These are phyloP conservation scores for Cystobasidium tubakii DNA, from an alignment of 768 basidiomycete genomes.

Conservation along the genomic window DNA sequence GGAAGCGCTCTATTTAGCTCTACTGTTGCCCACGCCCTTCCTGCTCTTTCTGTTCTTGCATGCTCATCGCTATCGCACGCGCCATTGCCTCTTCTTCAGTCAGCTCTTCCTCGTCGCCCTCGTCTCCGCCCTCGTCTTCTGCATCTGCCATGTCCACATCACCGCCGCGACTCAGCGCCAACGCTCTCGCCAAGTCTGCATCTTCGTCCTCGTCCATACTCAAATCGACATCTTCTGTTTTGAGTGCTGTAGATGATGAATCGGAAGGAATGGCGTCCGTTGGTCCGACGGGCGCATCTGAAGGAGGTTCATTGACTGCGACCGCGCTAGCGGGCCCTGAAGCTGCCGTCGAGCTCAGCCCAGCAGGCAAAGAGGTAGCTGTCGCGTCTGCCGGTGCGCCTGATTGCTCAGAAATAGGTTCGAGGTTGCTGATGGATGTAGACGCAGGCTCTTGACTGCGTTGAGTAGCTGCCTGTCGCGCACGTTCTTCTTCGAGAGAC, in stretches of 20 bases:
- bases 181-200: conserved; percentile 65
- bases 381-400: neutral
- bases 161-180: conserved; percentile 57
- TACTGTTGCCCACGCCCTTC: conserved; percentile 42
- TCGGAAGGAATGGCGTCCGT: conserved; percentile 41
- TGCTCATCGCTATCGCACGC: conserved; percentile 57
- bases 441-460: neutral
- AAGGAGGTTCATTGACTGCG: conserved; percentile 49
- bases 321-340: conserved; percentile 35
- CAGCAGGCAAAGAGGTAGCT: conserved; percentile 1
- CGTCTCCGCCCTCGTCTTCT: conserved; percentile 54
- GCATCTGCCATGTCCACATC: conserved; percentile 56
- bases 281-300: conserved; percentile 47
- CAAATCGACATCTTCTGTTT: conserved; percentile 41
- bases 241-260: conserved; percentile 42
- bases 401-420: neutral
- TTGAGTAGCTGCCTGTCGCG: conserved; percentile 53
- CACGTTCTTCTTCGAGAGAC: conserved; percentile 92
- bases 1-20: neutral
- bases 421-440: neutral
- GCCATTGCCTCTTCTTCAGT: conserved; percentile 85
- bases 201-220: conserved; percentile 65
- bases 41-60: conserved; percentile 59
- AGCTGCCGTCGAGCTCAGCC: neutral
- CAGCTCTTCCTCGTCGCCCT: conserved; percentile 58